Conservation (phyloP, 2,329 filamentous ascomycete species). For the Colletotrichum endophyticum region DNA sequence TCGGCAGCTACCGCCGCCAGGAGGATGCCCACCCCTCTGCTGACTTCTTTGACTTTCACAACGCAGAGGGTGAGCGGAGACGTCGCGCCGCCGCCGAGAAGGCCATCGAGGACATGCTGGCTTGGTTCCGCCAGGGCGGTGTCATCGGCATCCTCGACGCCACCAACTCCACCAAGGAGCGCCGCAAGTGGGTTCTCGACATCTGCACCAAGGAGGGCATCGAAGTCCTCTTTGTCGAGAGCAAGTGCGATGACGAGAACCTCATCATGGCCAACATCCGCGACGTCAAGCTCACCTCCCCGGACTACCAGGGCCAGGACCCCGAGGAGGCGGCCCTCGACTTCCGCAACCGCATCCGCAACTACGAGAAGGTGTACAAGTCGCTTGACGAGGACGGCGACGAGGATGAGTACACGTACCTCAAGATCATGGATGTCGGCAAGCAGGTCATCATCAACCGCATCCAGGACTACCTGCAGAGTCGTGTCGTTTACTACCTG, state of each 20-base stretch:
- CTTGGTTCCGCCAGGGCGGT: slow-evolving; percentile 83
- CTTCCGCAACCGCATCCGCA: slow-evolving; percentile 91
- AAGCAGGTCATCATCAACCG: slow-evolving; percentile 97
- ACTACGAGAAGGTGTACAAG: slow-evolving; percentile 97
- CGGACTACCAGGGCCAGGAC: slow-evolving; percentile 93
- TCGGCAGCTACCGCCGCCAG: slow-evolving; percentile 91
- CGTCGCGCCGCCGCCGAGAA: slow-evolving; percentile 89
- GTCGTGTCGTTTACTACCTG: slow-evolving; percentile 94
- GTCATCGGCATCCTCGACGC: slow-evolving; percentile 94
- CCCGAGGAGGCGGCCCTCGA: slow-evolving; percentile 89
- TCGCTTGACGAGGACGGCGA: slow-evolving; percentile 83
- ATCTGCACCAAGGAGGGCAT: slow-evolving; percentile 76
- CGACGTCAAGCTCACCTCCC: slow-evolving; percentile 95
- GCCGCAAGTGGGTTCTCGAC: slow-evolving; percentile 90
- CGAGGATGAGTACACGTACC: slow-evolving; percentile 87
- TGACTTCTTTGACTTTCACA: slow-evolving; percentile 93
- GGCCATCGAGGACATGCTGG: slow-evolving; percentile 90
- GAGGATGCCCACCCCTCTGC: slow-evolving; percentile 89
- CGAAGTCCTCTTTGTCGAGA: slow-evolving; percentile 95
- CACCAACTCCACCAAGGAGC: slow-evolving; percentile 91
- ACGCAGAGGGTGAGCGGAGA: slow-evolving; percentile 87
- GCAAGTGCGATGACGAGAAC: slow-evolving; percentile 93
- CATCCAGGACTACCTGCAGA: slow-evolving; percentile 96
- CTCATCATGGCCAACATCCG: slow-evolving; percentile 98
- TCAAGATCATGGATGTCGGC: slow-evolving; percentile 97